Conservation (phyloP, 805 yeast species). For the Hanseniaspora occidentalis region DNA sequence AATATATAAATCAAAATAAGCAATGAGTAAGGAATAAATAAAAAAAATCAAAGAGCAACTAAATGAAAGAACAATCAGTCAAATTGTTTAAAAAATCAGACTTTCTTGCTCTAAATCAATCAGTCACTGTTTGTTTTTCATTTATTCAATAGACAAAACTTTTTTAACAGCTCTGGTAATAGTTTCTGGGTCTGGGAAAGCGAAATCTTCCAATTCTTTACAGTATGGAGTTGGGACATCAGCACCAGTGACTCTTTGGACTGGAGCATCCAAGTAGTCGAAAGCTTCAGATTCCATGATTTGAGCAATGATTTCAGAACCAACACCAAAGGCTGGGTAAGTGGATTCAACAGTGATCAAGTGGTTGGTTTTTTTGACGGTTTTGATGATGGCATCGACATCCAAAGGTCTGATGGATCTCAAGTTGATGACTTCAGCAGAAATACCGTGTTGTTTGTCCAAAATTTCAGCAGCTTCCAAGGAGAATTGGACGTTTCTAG, state of each 20-base stretch:
- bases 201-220: constrained; percentile 88
- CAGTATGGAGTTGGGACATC: constrained; percentile 99
- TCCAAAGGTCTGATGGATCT: constrained; percentile 97
- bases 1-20: too few species aligned
- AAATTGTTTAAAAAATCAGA: not conserved
- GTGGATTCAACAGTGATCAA: constrained; percentile 94
- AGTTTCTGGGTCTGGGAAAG: constrained; percentile 93
- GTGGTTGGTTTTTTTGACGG: constrained; percentile 95
- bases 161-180: constrained; percentile 79
- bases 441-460: constrained; percentile 73
- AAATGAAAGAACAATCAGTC: not conserved
- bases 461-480: constrained; percentile 82
- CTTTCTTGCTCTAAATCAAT: not conserved
- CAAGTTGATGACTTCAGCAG: constrained; percentile 88
- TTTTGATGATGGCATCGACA: constrained; percentile 67
- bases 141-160: constrained; percentile 52
- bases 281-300: constrained; percentile 97
- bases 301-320: constrained; percentile 96
- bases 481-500: constrained; percentile 80
- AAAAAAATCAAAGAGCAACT: too few species aligned
- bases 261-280: constrained; percentile 96
- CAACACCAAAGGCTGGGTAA: constrained; percentile 97
- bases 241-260: constrained; percentile 97
- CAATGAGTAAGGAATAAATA: too few species aligned
- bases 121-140: too few species aligned